Evolutionary conservation across 2,329 filamentous ascomycete genomes (phyloP).

Genomic region (Pseudocercospora fuligena): DNA sequence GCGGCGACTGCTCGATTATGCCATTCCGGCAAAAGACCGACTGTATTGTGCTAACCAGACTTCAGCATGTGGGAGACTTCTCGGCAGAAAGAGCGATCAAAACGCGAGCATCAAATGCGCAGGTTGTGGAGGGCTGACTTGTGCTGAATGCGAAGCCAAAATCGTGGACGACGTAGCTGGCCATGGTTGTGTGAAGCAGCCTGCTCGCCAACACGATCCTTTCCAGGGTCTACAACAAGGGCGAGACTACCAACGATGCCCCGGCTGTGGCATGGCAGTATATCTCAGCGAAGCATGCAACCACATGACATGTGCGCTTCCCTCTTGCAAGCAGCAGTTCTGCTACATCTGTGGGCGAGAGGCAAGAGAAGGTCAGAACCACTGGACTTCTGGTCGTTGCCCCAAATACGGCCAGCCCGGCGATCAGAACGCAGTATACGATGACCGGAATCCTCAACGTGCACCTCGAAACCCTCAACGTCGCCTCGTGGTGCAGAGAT

Average conservation of each 20-base stretch:
- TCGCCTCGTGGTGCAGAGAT: background rate
- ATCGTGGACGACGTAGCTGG: background rate
- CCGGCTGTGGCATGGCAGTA: conserved; percentile 11
- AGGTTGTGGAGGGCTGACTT: background rate
- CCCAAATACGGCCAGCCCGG: conserved; percentile 10
- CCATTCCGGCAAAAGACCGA: background rate
- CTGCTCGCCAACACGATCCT: background rate
- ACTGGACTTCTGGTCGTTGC: conserved; percentile 14
- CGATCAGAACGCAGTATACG: background rate
- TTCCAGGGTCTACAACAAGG: conserved; percentile 23
- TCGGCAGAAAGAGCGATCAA: background rate
- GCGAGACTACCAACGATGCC: conserved; percentile 28
- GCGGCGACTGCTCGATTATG: background rate
- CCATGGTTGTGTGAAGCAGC: background rate
- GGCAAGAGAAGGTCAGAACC: conserved; percentile 10
- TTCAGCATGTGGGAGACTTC: background rate
- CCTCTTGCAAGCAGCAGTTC: conserved; percentile 9
- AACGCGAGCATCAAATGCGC: background rate
- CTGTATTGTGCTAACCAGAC: background rate
- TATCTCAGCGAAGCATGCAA: conserved; percentile 22
- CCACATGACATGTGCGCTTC: conserved; percentile 6
- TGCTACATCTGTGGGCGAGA: conserved; percentile 22
- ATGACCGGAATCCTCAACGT: background rate
- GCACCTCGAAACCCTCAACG: background rate
- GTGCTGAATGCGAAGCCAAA: background rate